phyloP scores from a whole-genome alignment of 345 rosid genomes.

The Noccaea bulbosa region DNA sequence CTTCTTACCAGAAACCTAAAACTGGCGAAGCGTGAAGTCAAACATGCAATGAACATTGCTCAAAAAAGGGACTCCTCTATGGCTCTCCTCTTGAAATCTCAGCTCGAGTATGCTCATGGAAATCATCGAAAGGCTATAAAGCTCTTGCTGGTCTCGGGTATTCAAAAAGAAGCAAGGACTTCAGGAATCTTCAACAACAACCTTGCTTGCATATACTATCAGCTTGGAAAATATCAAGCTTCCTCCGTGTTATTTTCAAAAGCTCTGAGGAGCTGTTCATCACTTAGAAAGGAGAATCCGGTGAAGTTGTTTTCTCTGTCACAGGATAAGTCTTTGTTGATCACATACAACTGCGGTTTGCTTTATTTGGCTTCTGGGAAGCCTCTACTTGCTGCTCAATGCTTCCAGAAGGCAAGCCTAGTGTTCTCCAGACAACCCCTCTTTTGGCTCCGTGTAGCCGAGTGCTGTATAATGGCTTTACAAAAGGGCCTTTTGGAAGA shows the following conservation, averaged over 20 bases:
- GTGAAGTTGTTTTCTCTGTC: slow-evolving; percentile 66
- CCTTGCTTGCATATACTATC: slow-evolving; percentile 91
- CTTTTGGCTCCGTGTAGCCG: slow-evolving; percentile 95
- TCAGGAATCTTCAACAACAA: slow-evolving; percentile 87
- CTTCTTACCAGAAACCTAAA: slow-evolving; percentile 89
- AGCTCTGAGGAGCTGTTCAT: slow-evolving; percentile 69
- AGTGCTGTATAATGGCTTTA: slow-evolving; percentile 87
- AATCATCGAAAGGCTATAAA: slow-evolving; percentile 93
- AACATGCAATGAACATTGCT: slow-evolving; percentile 91
- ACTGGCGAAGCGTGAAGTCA: slow-evolving; percentile 96
- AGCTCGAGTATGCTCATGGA: slow-evolving; percentile 97
- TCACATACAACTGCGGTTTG: slow-evolving; percentile 85
- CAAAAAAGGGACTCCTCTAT: slow-evolving; percentile 85
- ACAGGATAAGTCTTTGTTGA: slow-evolving; percentile 81
- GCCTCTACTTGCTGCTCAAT: slow-evolving; percentile 85
- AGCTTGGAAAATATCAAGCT: slow-evolving; percentile 68
- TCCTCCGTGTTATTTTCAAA: slow-evolving; percentile 75
- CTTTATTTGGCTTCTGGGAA: slow-evolving; percentile 85
- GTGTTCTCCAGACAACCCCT: slow-evolving; percentile 70
- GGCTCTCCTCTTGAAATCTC: slow-evolving; percentile 92
- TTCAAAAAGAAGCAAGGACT: slow-evolving; percentile 64
- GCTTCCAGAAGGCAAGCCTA: slow-evolving; percentile 79
- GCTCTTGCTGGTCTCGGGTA: slow-evolving; percentile 81
- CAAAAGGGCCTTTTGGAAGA: slow-evolving; percentile 70
- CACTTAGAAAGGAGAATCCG: slow-evolving; percentile 77